These are phyloP conservation scores for Oxyria digyna DNA, from an alignment of 148 eudicot genomes.

Conservation along the genomic window DNA sequence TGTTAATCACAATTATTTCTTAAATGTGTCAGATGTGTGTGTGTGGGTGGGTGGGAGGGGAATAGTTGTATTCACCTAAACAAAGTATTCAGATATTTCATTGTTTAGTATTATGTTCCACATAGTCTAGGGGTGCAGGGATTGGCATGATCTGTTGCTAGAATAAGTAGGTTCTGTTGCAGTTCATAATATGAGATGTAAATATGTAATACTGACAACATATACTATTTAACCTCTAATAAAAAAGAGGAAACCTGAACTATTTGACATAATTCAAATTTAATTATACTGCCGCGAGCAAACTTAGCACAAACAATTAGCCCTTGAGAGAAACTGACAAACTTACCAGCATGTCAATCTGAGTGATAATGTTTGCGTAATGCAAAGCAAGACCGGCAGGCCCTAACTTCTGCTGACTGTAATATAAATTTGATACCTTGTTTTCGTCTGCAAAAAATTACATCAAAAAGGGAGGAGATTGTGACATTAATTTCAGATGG, in stretches of 20 bases:
- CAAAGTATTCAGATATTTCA: not conserved
- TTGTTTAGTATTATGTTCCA: not conserved
- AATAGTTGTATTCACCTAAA: not conserved
- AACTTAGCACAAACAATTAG: not conserved
- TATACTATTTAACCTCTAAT: not conserved
- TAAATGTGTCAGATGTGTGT: not conserved
- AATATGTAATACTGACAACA: not conserved
- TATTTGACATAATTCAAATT: not conserved
- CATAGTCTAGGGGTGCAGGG: not conserved
- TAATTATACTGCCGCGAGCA: not conserved
- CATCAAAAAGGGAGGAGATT: not conserved
- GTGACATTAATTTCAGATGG: not conserved
- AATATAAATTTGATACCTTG: constrained; percentile 15
- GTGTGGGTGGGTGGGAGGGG: too few species aligned
- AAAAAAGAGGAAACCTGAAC: not conserved
- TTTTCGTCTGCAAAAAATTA: constrained; percentile 23
- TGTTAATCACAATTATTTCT: not conserved
- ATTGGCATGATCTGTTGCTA: too few species aligned
- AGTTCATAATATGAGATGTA: not conserved
- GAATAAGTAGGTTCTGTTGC: not conserved
- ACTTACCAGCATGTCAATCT: constrained; percentile 53
- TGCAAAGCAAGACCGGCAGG: constrained; percentile 55
- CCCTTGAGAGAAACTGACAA: not conserved
- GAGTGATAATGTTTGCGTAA: constrained; percentile 54
- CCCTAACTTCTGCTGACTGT: constrained; percentile 30